Base-by-base conservation (phyloP, 148 eudicot genomes). In the Dianthus caryophyllus region DNA sequence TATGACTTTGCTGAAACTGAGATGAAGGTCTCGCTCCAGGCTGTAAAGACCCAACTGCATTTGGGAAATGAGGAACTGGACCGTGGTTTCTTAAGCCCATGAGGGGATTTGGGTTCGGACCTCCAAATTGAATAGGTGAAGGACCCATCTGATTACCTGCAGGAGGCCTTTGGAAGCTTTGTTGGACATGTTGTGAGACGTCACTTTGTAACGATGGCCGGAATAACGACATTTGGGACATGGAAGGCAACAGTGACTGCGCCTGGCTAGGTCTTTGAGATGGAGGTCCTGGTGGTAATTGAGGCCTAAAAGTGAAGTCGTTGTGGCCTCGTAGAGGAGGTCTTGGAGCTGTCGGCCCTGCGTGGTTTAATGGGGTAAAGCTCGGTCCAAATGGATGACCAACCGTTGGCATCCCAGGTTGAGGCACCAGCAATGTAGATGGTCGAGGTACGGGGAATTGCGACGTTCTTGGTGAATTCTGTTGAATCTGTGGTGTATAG, bases 281-380 rank as follows among this genome's bases (percentile, higher is more conserved):
- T 61, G 71, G 53, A 39, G 73, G 86, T 79, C 86, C 76, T 31
- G 74, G 64, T 39, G 15, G 61, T 29, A 77, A 57, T 36, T 82
- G 88, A 44, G 83, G n/a, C n/a, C n/a, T n/a, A n/a, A n/a, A n/a
- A 60, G 96, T 85, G 73, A 92, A 92, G 73, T 87, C 90, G 47
- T 74, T 70, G 10, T 87, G 74, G 75, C 71, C 80, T 33, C 80
- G 79, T 44, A 71, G 84, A 8, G 64, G 81, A 43, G 81, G 80
- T 66, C 78, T 73, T 55, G 81, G 81, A 73, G 76, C 51, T 24
- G 66, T 46, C 12, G 65, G 70, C 55, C 79, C 70, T 72, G 73
- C 61, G 31, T 83, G 69, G 59, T 72, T 76, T 17, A 79, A 59
- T 51, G 83, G 77, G 65, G 84, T 83, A 56, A 86, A 84, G 76